phyloP scores from a whole-genome alignment of 2,329 filamentous ascomycete genomes.

The Sporothrix curviconia region DNA sequence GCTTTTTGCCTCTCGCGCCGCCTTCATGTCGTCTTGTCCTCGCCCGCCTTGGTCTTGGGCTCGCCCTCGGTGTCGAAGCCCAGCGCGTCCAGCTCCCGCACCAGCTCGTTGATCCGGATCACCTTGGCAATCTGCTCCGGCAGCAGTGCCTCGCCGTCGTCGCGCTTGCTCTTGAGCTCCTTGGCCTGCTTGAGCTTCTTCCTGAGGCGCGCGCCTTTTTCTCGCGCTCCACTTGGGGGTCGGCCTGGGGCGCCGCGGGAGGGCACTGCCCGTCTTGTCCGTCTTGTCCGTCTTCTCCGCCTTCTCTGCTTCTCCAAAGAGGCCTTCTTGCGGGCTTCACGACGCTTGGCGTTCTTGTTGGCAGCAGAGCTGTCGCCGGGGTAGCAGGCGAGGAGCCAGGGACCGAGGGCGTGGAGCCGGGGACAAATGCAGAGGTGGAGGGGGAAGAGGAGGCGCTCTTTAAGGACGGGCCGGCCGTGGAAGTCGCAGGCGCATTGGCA shows the following conservation, averaged over 20 bases:
- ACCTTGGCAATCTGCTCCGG: conserved; percentile 97
- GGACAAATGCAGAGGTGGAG: too few relatives aligned
- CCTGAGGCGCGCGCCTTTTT: conserved; percentile 84
- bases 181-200: conserved; percentile 94
- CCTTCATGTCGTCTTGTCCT: conserved; percentile 11
- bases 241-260: conserved; percentile 22
- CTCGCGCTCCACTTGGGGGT: conserved; percentile 65
- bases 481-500: too few relatives aligned
- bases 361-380: conserved; percentile 40
- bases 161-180: conserved; percentile 86
- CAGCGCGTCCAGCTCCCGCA: conserved; percentile 76
- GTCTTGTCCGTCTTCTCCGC: conserved; percentile 28
- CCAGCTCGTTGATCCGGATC: conserved; percentile 90
- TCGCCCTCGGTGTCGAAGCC: conserved; percentile 68
- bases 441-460: too few relatives aligned
- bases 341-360: conserved; percentile 81
- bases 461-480: too few relatives aligned
- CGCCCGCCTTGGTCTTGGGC: not conserved
- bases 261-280: conserved; percentile 51
- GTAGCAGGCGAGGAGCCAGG: not conserved
- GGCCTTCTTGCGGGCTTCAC: conserved; percentile 52
- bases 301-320: conserved; percentile 16
- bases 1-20: too few relatives aligned
- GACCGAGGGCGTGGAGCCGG: not conserved
- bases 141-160: conserved; percentile 72